Percentiles rank a stretch among this genome's conserved stretches.
Evolutionary conservation across 257 asterid species (phyloP).

Genomic region (Galeopsis tetrahit): DNA sequence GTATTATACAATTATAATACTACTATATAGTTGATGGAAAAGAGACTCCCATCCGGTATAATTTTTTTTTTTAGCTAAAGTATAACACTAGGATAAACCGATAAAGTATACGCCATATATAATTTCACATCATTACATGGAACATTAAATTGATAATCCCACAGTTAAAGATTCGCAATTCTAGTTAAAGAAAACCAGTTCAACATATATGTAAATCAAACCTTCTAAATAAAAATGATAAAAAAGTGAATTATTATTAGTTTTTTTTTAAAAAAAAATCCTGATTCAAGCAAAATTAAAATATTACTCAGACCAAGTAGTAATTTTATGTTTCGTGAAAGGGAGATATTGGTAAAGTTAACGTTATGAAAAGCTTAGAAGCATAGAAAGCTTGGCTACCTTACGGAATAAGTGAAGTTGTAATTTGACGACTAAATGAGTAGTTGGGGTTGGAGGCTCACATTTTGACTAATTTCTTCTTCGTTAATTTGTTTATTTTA

Average conservation of each 20-base stretch:
- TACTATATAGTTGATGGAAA: no score
- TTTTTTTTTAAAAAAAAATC: no score
- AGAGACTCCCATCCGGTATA: no score
- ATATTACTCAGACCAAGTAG: not conserved
- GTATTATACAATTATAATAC: no score
- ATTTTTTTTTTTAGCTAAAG: no score
- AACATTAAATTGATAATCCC: not conserved
- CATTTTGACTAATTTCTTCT: not conserved
- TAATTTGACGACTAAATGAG: constrained; percentile 12
- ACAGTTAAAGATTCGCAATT: not conserved
- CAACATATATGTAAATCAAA: not conserved
- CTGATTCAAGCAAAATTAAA: not conserved
- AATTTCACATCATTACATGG: no score
- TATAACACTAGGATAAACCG: no score
- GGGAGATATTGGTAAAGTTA: constrained; percentile 24
- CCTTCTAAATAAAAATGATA: no score
- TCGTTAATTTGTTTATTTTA: no score
- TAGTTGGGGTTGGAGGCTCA: constrained; percentile 15
- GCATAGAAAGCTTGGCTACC: constrained; percentile 41
- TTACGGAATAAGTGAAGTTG: constrained; percentile 41
- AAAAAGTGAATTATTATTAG: not conserved
- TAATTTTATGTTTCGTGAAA: constrained; percentile 2
- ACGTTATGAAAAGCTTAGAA: constrained; percentile 36
- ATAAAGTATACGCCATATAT: no score
- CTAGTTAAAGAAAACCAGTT: not conserved